phyloP scores from a whole-genome alignment of 768 basidiomycete species.

The Serendipita sp. region DNA sequence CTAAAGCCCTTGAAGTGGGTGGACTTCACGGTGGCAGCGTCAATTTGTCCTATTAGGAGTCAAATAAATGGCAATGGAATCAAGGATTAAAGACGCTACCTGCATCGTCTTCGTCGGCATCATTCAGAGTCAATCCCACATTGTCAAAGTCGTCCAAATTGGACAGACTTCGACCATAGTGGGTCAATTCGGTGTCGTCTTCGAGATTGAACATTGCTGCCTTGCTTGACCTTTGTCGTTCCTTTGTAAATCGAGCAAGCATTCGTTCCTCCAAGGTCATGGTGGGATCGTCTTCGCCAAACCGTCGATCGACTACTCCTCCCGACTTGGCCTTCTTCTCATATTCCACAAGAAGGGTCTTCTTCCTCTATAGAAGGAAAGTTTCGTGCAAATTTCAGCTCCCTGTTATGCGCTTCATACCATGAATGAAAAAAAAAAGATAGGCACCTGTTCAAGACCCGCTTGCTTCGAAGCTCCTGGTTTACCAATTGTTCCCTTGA shows the following conservation, averaged over 20 bases:
- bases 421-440: neutral
- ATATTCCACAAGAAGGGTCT: slow-evolving; percentile 76
- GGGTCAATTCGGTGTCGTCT: slow-evolving; percentile 79
- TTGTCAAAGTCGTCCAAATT: slow-evolving; percentile 74
- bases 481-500: slow-evolving; percentile 66
- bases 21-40: slow-evolving; percentile 43
- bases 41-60: slow-evolving; percentile 40
- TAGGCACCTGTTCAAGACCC: slow-evolving; percentile 69
- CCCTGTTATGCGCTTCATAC: neutral
- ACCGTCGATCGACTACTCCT: slow-evolving; percentile 82
- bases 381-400: neutral
- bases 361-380: slow-evolving; percentile 45
- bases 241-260: slow-evolving; percentile 87
- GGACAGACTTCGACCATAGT: slow-evolving; percentile 78
- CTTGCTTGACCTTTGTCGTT: slow-evolving; percentile 64
- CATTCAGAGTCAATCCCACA: slow-evolving; percentile 39
- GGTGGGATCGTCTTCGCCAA: slow-evolving; percentile 86
- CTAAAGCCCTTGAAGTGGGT: slow-evolving; percentile 80
- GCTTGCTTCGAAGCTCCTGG: slow-evolving; percentile 82
- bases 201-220: slow-evolving; percentile 75
- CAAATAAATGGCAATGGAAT: neutral
- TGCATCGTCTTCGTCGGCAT: slow-evolving; percentile 32
- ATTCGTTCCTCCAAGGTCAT: slow-evolving; percentile 95
- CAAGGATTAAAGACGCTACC: neutral
- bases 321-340: slow-evolving; percentile 68